Base-by-base conservation (phyloP, 2,329 filamentous ascomycete genomes). In the Cladophialophora immunda region DNA sequence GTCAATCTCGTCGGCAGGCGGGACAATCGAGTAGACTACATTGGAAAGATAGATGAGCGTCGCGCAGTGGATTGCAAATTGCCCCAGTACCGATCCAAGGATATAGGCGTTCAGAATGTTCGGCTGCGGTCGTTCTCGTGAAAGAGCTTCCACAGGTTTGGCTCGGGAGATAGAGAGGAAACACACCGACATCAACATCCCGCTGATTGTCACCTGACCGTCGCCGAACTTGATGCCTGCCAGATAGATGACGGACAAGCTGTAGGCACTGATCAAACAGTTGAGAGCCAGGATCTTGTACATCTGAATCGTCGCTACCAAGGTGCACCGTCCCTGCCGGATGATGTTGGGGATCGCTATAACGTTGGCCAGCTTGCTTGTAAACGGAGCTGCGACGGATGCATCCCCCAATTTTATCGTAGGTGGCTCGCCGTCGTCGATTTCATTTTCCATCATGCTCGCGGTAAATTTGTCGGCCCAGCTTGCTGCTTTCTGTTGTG, bases 61-160 rank as follows among this genome's bases (percentile, higher is more conserved):
- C 50, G 85, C 90, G 73, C 98, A 97, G 79, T 99, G 95, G 62
- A 99, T 89, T 41, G 94, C 94, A 76, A 99, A 99, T 80, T 99
- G 95, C 60, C 94, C 95, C 36, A 99, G 89, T 66, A 99, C 95
- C 19, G 94, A 97, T 52, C 95, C 94, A 73, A 99, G 97, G 78
- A 99, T 98, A 84, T 99, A 99, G 60, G 93, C 87, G 82, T 99
- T 99, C 86, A 98, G 98, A 77, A 99, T 99, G 81, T 98, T 97
- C 63, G 94, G 94, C 81, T 99, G 95, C 0, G 95, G 95, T 45
- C 95, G 91, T 81, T 99, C 95, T 82, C 97, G 97, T 70, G 94
- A 97, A 27, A 99, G 85, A 38, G 92, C 91, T 81, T 99, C 95
- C 60, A 99, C 95, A 32, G 95, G 92, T 83, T 93, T 95, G 45